These are phyloP conservation scores for Psophocarpus tetragonolobus DNA, from an alignment of 306 rosid genomes.

Conservation along the genomic window DNA sequence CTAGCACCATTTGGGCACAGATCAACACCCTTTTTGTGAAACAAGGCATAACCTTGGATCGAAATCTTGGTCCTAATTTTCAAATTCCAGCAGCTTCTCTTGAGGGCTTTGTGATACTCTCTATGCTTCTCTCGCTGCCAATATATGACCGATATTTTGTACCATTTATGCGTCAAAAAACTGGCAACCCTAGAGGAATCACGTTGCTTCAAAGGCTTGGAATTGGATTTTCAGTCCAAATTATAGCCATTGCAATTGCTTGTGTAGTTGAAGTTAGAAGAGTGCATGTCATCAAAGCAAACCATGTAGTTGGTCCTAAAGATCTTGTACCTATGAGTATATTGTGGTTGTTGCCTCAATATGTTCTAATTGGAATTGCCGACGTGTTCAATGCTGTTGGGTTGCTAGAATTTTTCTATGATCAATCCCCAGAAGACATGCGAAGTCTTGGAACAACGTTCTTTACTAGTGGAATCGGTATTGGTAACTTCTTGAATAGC, in stretches of 20 bases:
- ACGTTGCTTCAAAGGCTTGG: constrained; percentile 86
- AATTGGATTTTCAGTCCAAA: constrained; percentile 68
- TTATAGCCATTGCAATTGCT: constrained; percentile 62
- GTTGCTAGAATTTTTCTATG: constrained; percentile 82
- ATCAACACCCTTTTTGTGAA: constrained; percentile 72
- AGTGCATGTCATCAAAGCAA: constrained; percentile 52
- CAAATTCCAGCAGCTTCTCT: constrained; percentile 84
- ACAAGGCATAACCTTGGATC: constrained; percentile 83
- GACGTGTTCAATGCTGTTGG: constrained; percentile 81
- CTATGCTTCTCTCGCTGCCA: constrained; percentile 70
- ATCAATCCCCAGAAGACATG: constrained; percentile 82
- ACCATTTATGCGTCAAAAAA: constrained; percentile 53
- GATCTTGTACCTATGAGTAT: constrained; percentile 72
- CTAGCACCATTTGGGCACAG: constrained; percentile 81
- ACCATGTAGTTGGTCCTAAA: constrained; percentile 40
- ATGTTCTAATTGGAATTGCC: constrained; percentile 74
- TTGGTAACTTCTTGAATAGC: constrained; percentile 79
- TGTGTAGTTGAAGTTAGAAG: constrained; percentile 64
- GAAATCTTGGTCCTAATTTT: constrained; percentile 57
- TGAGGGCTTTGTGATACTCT: constrained; percentile 57
- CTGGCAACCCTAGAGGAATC: constrained; percentile 79
- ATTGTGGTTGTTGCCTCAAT: constrained; percentile 74
- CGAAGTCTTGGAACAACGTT: constrained; percentile 82
- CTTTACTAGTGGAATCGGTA: constrained; percentile 66
- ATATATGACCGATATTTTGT: constrained; percentile 76